Evolutionary conservation across 768 basidiomycete species (phyloP).

Genomic region (Leccinum boreale): DNA sequence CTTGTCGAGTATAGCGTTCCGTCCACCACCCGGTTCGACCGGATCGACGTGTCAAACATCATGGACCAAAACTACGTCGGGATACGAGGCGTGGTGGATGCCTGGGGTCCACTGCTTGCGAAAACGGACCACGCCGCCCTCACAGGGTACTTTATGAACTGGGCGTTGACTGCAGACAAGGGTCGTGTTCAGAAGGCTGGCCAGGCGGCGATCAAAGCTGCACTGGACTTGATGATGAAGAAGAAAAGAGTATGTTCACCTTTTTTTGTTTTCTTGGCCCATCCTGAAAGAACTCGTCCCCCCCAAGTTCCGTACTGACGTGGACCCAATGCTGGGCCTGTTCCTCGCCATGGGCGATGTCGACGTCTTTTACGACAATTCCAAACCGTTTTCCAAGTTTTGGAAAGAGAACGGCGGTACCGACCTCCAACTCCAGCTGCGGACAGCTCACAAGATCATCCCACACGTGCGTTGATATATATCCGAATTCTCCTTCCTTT

Average conservation of each 20-base stretch:
- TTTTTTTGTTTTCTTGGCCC: background rate
- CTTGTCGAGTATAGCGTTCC: slow-evolving; percentile 21
- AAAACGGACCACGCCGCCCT: slow-evolving; percentile 31
- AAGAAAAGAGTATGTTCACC: slow-evolving; percentile 15
- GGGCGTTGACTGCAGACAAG: slow-evolving; percentile 22
- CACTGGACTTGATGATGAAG: slow-evolving; percentile 12
- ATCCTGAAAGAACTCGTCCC: background rate
- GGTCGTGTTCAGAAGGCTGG: slow-evolving; percentile 9
- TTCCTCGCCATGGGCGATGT: slow-evolving; percentile 12
- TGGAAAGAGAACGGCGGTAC: slow-evolving; percentile 29
- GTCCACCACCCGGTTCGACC: slow-evolving; percentile 35
- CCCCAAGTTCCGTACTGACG: slow-evolving; percentile 9
- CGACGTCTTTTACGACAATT: slow-evolving; percentile 36
- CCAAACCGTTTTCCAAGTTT: slow-evolving; percentile 33
- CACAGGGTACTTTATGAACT: slow-evolving; percentile 49
- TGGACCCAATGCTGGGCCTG: background rate
- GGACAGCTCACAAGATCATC: slow-evolving; percentile 32
- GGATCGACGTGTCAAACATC: slow-evolving; percentile 49
- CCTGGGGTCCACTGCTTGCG: slow-evolving; percentile 39
- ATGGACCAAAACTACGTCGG: slow-evolving; percentile 43
- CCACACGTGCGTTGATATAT: slow-evolving; percentile 35
- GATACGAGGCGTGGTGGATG: slow-evolving; percentile 28
- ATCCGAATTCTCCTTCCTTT: no score
- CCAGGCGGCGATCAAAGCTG: background rate
- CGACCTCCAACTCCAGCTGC: slow-evolving; percentile 19